A percentile compares a stretch with the other conserved stretches of the same genome.
Conservation (phyloP, 495 filamentous ascomycete genomes). For the Trypethelium eluteriae region DNA sequence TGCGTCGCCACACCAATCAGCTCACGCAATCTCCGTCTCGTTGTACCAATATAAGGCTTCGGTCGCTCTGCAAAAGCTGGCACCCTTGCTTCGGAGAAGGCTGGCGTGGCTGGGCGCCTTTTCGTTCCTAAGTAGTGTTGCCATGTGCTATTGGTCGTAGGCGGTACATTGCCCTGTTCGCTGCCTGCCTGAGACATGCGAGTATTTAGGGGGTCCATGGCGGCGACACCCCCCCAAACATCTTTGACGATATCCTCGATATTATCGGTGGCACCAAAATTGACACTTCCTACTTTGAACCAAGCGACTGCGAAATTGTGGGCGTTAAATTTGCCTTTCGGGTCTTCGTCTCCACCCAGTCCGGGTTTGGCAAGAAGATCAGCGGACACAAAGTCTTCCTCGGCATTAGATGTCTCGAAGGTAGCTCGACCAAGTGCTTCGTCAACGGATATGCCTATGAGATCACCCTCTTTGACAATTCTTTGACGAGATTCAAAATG, state of each 20-base stretch:
- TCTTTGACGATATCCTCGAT: conserved; percentile 49
- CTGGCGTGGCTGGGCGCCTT: conserved; percentile 1
- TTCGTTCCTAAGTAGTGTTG: conserved; percentile 75
- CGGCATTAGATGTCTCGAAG: conserved; percentile 50
- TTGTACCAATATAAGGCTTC: conserved; percentile 50
- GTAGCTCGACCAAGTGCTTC: conserved; percentile 68
- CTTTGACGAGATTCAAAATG: conserved; percentile 74
- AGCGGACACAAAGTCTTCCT: conserved; percentile 19
- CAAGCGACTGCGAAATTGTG: conserved; percentile 53
- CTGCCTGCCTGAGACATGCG: conserved; percentile 83
- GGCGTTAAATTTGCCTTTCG: conserved; percentile 37
- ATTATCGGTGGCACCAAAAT: conserved; percentile 41
- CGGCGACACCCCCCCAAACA: conserved; percentile 73
- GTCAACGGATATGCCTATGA: conserved; percentile 81
- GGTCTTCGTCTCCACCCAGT: background rate
- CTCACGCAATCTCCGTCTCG: conserved; percentile 73
- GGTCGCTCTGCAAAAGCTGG: conserved; percentile 29
- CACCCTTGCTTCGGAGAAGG: background rate
- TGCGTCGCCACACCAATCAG: conserved; percentile 82
- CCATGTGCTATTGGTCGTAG: conserved; percentile 67
- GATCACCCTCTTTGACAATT: conserved; percentile 73
- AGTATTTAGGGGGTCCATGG: conserved; percentile 74
- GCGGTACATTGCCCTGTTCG: conserved; percentile 67
- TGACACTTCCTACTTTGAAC: conserved; percentile 73
- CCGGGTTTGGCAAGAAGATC: background rate